Evolutionary conservation across 441 rosid species (phyloP).

Genomic region (Gossypium laxum): DNA sequence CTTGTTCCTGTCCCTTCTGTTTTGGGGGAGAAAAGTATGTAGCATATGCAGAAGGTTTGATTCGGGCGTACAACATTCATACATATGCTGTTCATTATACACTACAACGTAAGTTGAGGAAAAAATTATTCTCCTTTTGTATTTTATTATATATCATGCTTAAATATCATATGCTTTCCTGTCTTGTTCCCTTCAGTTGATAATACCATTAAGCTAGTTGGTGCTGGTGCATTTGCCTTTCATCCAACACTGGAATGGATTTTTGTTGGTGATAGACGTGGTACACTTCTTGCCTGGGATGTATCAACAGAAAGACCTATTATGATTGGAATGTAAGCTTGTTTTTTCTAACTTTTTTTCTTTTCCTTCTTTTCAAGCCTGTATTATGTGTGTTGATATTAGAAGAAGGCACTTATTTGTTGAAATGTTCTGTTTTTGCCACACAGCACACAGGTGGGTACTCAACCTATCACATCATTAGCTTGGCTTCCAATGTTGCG

Average conservation of each 20-base stretch:
- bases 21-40: conserved; percentile 47
- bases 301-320: conserved; percentile 94
- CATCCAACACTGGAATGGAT: conserved; percentile 96
- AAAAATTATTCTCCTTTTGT: not conserved
- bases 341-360: not conserved
- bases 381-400: not conserved
- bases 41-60: conserved; percentile 97
- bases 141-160: conserved; percentile 9
- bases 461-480: conserved; percentile 83
- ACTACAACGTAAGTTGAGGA: conserved; percentile 64
- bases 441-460: conserved; percentile 80
- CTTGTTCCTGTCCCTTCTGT: conserved; percentile 25
- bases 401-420: not conserved
- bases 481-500: conserved; percentile 85
- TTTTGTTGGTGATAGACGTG: conserved; percentile 97
- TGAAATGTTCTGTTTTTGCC: conserved; percentile 4
- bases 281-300: conserved; percentile 97
- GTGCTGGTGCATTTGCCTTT: conserved; percentile 94
- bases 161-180: not conserved
- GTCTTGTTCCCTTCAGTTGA: conserved; percentile 51
- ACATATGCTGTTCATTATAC: conserved; percentile 90
- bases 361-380: conserved; percentile 5
- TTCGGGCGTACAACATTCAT: conserved; percentile 94
- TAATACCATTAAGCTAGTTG: conserved; percentile 85
- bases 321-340: conserved; percentile 93